Evolutionary conservation across 495 filamentous ascomycete genomes (phyloP).

Genomic region (Neurospora hispaniola): DNA sequence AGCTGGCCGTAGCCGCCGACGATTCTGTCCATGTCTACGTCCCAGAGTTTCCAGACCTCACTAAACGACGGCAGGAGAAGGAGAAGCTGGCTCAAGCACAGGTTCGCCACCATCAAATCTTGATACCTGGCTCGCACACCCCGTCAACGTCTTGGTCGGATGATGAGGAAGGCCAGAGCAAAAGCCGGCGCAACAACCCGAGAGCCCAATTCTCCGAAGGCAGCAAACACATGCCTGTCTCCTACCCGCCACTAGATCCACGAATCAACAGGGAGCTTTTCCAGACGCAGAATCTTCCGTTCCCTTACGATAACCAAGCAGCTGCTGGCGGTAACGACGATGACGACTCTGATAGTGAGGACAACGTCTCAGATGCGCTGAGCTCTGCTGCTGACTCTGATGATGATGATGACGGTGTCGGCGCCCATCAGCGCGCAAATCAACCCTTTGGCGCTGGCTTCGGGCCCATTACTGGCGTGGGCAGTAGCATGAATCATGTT

Average conservation of each 20-base stretch:
- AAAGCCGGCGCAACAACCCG: slow-evolving; percentile 7
- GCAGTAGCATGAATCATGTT: slow-evolving; percentile 38
- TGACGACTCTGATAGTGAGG: slow-evolving; percentile 7
- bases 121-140: slow-evolving; percentile 7
- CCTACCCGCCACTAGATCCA: slow-evolving; percentile 25
- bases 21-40: slow-evolving; percentile 38
- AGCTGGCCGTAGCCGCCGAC: slow-evolving; percentile 36
- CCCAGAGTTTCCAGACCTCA: slow-evolving; percentile 29
- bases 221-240: slow-evolving; percentile 26
- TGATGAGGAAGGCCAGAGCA: slow-evolving; percentile 8
- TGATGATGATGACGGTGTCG: slow-evolving; percentile 6
- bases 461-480: slow-evolving; percentile 31
- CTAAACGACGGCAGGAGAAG: slow-evolving; percentile 6
- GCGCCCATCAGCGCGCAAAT: slow-evolving; percentile 5
- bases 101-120: not conserved
- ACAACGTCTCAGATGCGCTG: not conserved
- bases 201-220: slow-evolving; percentile 23
- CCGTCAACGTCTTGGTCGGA: slow-evolving; percentile 9
- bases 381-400: slow-evolving; percentile 4
- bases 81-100: not conserved
- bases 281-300: slow-evolving; percentile 9
- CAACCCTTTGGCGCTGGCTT: slow-evolving; percentile 30
- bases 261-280: slow-evolving; percentile 27
- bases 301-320: slow-evolving; percentile 12
- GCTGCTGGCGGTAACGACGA: not conserved